Evolutionary conservation across 73 alveolate genomes (phyloP), one percentile per base, ranked within the genome.

Genomic region (Durusdinium trenchii): DNA sequence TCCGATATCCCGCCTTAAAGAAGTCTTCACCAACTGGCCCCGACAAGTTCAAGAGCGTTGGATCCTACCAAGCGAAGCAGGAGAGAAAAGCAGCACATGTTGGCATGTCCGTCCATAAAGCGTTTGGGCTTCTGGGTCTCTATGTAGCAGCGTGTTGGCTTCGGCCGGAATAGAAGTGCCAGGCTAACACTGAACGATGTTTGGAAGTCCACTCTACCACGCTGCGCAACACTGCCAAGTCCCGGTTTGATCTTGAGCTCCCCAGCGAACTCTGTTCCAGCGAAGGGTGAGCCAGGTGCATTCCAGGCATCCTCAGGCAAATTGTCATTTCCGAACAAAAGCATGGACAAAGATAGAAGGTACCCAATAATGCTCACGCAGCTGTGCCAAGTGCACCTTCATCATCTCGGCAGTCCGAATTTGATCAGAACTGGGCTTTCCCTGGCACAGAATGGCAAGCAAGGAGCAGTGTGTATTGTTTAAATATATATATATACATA

Each of bases 371-470:
- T 78, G 6, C 23, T 12, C 1, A 76, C 36, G 42, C 42, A 45
- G 57, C 62, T 16, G 12, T 78, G 61, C 40, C 61, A 3, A 36
- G 62, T 2, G 20, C 61, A 9, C 97, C 97, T 90, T 90, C 97
- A 90, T 90, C 97, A 90, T 90, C 89, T 90, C 97, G 38, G 97
- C 97, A 4, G 97, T 90, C 50, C 97, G 97, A 54, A 90, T 45
- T 42, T 90, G 97, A 90, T 90, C 97, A 2, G 97, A 90, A 76
- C 57, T 90, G 43, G 97, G 89, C 87, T 46, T 90, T 16, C 97
- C 97, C 97, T 90, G 97, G 30, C 35, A 7, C 61, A 40, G 71
- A 35, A 48, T 10, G 12, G 4, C n/a, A n/a, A n/a, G 42, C n/a
- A 67, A 7, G 82, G 82, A 35, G 28, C 42, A 16, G 32, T 57